Percentiles rank a stretch among this genome's conserved stretches.
phyloP scores from a whole-genome alignment of 2,329 filamentous ascomycete genomes.

The Chalaropsis thielavioides region DNA sequence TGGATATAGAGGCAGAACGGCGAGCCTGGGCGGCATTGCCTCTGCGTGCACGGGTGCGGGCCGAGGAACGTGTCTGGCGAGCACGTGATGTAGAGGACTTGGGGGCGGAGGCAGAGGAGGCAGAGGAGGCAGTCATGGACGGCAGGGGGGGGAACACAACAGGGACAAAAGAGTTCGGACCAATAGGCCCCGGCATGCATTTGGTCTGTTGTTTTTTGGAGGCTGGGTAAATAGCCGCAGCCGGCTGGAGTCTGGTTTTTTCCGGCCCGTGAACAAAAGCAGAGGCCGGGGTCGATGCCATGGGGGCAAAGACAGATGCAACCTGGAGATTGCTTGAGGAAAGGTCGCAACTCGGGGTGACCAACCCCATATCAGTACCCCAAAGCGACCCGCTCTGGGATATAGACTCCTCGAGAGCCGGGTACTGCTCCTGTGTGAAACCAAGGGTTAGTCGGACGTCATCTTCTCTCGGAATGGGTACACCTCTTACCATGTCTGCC shows the following conservation, averaged over 20 bases:
- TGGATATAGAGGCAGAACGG: not conserved
- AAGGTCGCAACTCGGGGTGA: not conserved
- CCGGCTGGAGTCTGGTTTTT: not conserved
- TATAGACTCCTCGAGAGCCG: not conserved
- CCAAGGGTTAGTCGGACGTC: not conserved
- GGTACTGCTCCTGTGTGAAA: not conserved
- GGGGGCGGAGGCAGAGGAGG: not conserved
- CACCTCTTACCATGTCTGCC: not conserved
- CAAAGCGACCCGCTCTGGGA: not conserved
- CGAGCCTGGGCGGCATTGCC: not conserved
- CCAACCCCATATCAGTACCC: not conserved
- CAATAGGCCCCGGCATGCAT: not conserved
- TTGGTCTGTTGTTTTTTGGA: not conserved
- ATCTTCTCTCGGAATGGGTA: not conserved
- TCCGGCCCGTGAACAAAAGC: no score
- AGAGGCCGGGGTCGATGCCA: not conserved
- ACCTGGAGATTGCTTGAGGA: not conserved
- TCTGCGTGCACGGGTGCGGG: not conserved
- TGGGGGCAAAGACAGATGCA: not conserved
- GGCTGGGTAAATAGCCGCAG: not conserved
- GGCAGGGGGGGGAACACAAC: not conserved
- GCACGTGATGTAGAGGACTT: not conserved
- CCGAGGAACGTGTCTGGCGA: not conserved
- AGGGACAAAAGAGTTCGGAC: not conserved
- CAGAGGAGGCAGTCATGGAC: not conserved